A percentile compares a stretch with the other conserved stretches of the same genome.
Evolutionary conservation across 2,329 filamentous ascomycete species (phyloP).

Genomic region (Aspergillus niger): DNA sequence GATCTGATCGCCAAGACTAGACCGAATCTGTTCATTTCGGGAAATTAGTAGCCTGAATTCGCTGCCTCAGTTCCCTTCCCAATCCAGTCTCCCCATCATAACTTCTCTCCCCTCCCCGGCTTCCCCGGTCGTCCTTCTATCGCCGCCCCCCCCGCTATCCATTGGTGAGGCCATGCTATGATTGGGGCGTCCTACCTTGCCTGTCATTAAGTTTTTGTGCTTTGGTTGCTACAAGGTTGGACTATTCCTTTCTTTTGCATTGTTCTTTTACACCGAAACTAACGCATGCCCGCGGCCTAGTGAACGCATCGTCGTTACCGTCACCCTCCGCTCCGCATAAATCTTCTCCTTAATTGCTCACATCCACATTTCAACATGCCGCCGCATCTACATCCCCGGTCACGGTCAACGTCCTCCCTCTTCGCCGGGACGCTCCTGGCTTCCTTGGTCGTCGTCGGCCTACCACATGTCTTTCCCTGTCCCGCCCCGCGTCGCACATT

Average conservation of each 20-base stretch:
- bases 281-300: neutral
- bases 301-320: neutral
- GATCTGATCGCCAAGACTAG: constrained; percentile 37
- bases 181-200: neutral
- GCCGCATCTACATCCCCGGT: constrained; percentile 86
- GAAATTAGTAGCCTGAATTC: neutral
- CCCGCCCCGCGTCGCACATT: constrained; percentile 75
- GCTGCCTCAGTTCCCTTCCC: constrained; percentile 16
- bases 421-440: constrained; percentile 91
- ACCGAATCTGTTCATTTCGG: constrained; percentile 20
- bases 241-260: neutral
- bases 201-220: neutral
- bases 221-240: constrained; percentile 2
- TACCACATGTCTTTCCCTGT: constrained; percentile 89
- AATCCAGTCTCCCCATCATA: constrained; percentile 4
- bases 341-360: neutral
- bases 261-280: neutral
- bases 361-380: constrained; percentile 61
- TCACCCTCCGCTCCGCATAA: neutral
- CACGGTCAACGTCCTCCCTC: constrained; percentile 87
- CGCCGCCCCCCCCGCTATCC: neutral
- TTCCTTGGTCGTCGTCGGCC: constrained; percentile 86
- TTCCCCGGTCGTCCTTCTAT: neutral
- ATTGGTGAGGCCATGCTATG: constrained; percentile 8
- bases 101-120: neutral